Evolutionary conservation across 345 rosid genomes (phyloP), one percentile per base, ranked within the genome.

Genomic region (Arabis hirsuta): DNA sequence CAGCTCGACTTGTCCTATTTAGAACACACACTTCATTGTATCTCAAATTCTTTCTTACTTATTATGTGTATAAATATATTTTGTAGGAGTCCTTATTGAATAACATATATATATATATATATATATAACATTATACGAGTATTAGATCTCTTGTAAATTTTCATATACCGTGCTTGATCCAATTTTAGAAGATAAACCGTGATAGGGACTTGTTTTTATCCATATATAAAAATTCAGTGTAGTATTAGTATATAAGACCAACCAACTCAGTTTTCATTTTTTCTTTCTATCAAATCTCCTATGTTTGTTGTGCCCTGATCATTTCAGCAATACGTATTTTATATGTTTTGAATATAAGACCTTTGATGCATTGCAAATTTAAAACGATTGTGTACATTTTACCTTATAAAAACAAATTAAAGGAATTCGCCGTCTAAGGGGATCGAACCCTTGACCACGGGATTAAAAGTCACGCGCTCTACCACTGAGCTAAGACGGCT

Each of bases 401-500:
- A 14, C 20, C 14, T 22, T 16, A 31, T 7, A 31, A 5, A 31
- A 2, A 4, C n/a, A n/a, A 56, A 1, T 6, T 6, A 3, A 11
- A 10, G 6, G 6, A 10, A 3, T 2, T 59, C 53, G 72, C 72
- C 72, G 72, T 5, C 72, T 67, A 62, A 26, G 62, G 62, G 53
- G 54, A 67, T 55, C 43, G 61, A 67, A 67, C 61, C 59, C 70
- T 20, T 48, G 45, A 14, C 62, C 62, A 57, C 45, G 45, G 12
- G 45, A 38, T 57, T 56, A 56, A 56, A 56, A 56, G 45, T 38
- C 62, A 55, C 59, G 59, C 59, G 39, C 59, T 55, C 39, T 56
- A 57, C 62, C 43, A 55, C 72, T 67, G 72, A 54, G 72, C 62
- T 67, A 67, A 67, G 72, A 4, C 50, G 72, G 71, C 71, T 3